Conservation (phyloP, 1,284 basidiomycete genomes). For the Sutorius eximius region DNA sequence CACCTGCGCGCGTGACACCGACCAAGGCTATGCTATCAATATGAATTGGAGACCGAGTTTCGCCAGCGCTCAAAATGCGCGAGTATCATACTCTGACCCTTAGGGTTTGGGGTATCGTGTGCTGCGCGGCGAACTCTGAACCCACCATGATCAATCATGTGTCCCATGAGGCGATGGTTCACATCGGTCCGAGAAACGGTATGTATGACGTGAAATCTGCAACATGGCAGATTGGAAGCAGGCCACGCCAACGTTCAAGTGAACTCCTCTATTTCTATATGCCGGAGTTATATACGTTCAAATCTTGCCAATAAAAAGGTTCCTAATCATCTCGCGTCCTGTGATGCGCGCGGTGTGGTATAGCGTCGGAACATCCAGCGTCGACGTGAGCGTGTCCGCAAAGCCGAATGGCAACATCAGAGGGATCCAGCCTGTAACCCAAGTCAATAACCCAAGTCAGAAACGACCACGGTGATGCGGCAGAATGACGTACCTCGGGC, state of each 20-base stretch:
- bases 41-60: too few relatives aligned
- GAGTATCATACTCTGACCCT: too few relatives aligned
- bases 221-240: background rate
- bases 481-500: conserved; percentile 65
- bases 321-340: conserved; percentile 78
- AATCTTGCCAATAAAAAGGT: conserved; percentile 86
- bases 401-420: conserved; percentile 92
- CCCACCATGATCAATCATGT: conserved; percentile 1
- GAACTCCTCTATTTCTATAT: conserved; percentile 4
- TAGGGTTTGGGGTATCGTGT: conserved; percentile 8
- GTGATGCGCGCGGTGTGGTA: conserved; percentile 81
- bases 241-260: too few relatives aligned
- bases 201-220: background rate
- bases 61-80: too few relatives aligned
- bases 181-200: background rate
- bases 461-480: conserved; percentile 21
- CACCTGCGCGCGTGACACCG: background rate
- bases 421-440: conserved; percentile 78
- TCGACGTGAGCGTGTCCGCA: conserved; percentile 84
- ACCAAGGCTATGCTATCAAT: background rate
- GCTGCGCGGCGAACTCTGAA: background rate
- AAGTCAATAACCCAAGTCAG: background rate
- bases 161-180: conserved; percentile 5
- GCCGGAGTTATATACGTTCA: conserved; percentile 37
- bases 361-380: conserved; percentile 84